Percentiles rank a stretch among this genome's conserved stretches.
Evolutionary conservation across 139 green algal species (phyloP).

Genomic region (Microglena sp.): DNA sequence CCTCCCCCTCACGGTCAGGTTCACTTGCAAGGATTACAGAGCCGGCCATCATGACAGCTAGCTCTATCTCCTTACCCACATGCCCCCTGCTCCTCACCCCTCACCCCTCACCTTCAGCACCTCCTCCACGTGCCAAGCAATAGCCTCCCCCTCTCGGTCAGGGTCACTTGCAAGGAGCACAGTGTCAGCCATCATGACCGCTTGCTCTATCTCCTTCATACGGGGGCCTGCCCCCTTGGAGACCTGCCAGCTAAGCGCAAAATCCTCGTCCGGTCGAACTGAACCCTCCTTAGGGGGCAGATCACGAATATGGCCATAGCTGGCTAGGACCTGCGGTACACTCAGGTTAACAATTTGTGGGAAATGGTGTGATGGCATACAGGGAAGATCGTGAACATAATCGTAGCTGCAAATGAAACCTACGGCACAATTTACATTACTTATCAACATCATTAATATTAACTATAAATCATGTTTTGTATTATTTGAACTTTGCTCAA

Average conservation of each 20-base stretch:
- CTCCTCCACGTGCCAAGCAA: slow-evolving; percentile 87
- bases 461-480: neutral
- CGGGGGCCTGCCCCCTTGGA: neutral
- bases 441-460: too few species aligned
- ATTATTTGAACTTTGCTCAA: neutral
- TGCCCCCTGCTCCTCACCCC: slow-evolving; percentile 16
- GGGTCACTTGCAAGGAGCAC: slow-evolving; percentile 87
- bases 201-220: slow-evolving; percentile 38
- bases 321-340: slow-evolving; percentile 80
- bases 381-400: neutral
- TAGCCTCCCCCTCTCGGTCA: slow-evolving; percentile 92
- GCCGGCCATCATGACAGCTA: too few species aligned
- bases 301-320: slow-evolving; percentile 85
- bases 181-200: too few species aligned
- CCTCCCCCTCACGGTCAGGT: slow-evolving; percentile 90
- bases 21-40: slow-evolving; percentile 90
- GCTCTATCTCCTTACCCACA: too few species aligned
- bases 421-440: neutral
- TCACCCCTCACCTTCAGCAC: slow-evolving; percentile 29
- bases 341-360: too few species aligned
- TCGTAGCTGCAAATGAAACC: neutral
- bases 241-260: slow-evolving; percentile 44
- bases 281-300: slow-evolving; percentile 45
- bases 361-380: neutral
- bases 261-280: slow-evolving; percentile 53